Base-by-base conservation (phyloP, 1,284 basidiomycete species). In the Lentinus polychrous region DNA sequence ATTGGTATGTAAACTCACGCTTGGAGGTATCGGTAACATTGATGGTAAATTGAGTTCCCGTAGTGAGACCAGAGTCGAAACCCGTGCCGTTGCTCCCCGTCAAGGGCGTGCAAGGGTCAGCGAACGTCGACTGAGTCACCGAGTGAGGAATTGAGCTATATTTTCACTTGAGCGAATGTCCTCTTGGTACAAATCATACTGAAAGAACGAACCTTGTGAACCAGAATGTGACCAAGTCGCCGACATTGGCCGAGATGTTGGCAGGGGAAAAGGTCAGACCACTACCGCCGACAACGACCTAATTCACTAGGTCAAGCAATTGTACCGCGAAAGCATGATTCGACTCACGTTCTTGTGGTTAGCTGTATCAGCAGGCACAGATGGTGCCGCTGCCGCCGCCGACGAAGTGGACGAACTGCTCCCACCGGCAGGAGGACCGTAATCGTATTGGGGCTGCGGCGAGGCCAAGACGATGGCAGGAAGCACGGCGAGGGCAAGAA, bases 191-290 rank as follows among this genome's bases (percentile, higher is more conserved):
- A 44, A 23, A 32, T 17, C 2, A 40, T 22, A 32, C n/a, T 10
- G 0, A 15, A 20, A 8, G 70, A 71, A 60, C 71, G 49, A 55
- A 77, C 77, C 57, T 58, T 1, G 75, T 72, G 68, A 80, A 76
- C 57, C 61, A 74, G 66, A 80, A 81, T 3, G 74, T 79, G 23
- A 80, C 71, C 1, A 66, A 48, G 11, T 73, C 74, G 20, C 74
- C 74, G 33, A 72, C 70, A 2, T 66, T 35, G 0, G 78, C 78
- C n/a, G 61, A 71, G 53, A 80, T 56, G 54, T 75, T 75, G 27
- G 60, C 38, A 2, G 77, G 78, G 46, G 57, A 61, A 66, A 71
- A 81, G 7, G 61, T 53, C 54, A 76, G 73, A 14, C 61, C 66
- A n/a, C 66, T 57, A 36, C 66, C 54, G 11, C 63, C 69, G 41